Evolutionary conservation across 768 basidiomycete species (phyloP).

Genomic region (Phylloporus sp.): DNA sequence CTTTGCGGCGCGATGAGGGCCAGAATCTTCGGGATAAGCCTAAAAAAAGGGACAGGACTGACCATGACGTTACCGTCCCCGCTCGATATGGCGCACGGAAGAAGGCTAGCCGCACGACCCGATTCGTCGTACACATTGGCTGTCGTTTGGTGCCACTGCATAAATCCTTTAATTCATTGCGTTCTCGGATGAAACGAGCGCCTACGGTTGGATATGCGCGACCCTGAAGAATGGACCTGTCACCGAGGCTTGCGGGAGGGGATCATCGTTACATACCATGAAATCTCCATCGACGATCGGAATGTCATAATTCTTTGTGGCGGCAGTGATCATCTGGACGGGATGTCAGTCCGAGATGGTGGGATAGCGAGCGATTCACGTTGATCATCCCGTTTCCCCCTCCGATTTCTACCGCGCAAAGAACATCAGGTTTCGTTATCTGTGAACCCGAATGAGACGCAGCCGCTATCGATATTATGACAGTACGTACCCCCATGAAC

Average conservation of each 20-base stretch:
- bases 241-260: background rate
- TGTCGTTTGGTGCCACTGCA: constrained; percentile 30
- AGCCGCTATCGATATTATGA: background rate
- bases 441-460: constrained; percentile 6
- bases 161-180: background rate
- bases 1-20: constrained; percentile 18
- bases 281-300: constrained; percentile 43
- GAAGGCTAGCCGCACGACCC: constrained; percentile 25
- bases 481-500: constrained; percentile 22
- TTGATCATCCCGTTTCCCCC: constrained; percentile 43
- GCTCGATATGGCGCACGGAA: constrained; percentile 34
- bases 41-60: background rate
- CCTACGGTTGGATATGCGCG: constrained; percentile 32
- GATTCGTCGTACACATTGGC: constrained; percentile 26
- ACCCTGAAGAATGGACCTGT: constrained; percentile 24
- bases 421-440: constrained; percentile 33
- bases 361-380: constrained; percentile 19
- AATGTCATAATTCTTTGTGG: constrained; percentile 33
- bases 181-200: constrained; percentile 11
- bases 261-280: constrained; percentile 29
- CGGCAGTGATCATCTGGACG: constrained; percentile 33
- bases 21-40: background rate
- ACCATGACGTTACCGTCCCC: constrained; percentile 37
- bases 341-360: constrained; percentile 9
- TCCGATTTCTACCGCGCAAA: constrained; percentile 38